A percentile compares a stretch with the other conserved stretches of the same genome.
These are phyloP conservation scores for Penicillium flavigenum DNA, from an alignment of 495 filamentous ascomycete species.

Conservation along the genomic window DNA sequence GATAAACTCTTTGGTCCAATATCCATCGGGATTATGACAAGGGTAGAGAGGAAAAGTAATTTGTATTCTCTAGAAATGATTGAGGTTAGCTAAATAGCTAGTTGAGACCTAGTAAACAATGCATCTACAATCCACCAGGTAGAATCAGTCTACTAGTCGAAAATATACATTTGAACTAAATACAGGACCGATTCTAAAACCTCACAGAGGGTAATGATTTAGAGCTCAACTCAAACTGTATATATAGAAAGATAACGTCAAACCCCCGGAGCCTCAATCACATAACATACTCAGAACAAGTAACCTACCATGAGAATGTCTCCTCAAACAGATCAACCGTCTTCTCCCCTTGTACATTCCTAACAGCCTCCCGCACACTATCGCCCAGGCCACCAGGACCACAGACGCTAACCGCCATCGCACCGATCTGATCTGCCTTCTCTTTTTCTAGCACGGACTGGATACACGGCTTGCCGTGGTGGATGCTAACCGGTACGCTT, in stretches of 20 bases:
- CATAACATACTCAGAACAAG: conserved; percentile 1
- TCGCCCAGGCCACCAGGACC: conserved; percentile 47
- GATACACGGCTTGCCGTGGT: conserved; percentile 38
- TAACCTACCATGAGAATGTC: conserved; percentile 45
- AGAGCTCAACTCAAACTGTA: not conserved
- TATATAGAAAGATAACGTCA: not conserved
- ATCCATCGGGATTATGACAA: too few relatives aligned
- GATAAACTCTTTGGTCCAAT: too few relatives aligned
- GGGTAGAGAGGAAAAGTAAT: too few relatives aligned
- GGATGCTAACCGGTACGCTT: conserved; percentile 32
- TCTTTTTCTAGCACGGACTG: conserved; percentile 35
- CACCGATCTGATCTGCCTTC: conserved; percentile 40
- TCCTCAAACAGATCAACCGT: conserved; percentile 46
- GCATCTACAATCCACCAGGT: not conserved
- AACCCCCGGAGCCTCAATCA: not conserved
- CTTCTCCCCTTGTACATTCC: conserved; percentile 35
- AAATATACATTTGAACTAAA: not conserved
- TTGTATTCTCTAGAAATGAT: too few relatives aligned
- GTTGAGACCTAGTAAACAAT: not conserved
- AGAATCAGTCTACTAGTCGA: not conserved
- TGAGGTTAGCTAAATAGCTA: not conserved
- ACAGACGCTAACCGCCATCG: conserved; percentile 48
- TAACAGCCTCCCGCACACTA: conserved; percentile 42
- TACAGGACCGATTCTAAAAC: not conserved
- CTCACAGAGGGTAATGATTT: not conserved